phyloP scores from a whole-genome alignment of 176 grass and related monocot genomes.

The Zea mays region Zm-B73-REFERENCE-NAM-5.0 NC_050096.1:3764001-3764500 shows the following conservation, averaged over 20 bases:
- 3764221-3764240: slow-evolving; percentile 38
- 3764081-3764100: not conserved
- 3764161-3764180: slow-evolving; percentile 55
- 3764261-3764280: slow-evolving; percentile 82
- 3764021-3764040: not conserved
- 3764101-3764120: not conserved
- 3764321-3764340: not conserved
- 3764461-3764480: not conserved
- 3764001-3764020: not conserved
- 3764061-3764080: not conserved
- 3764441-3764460: not conserved
- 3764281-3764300: slow-evolving; percentile 71
- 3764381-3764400: not conserved
- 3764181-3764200: slow-evolving; percentile 65
- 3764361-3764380: not conserved
- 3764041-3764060: slow-evolving; percentile 21
- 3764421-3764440: not conserved
- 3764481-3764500: not conserved
- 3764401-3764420: not conserved
- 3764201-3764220: slow-evolving; percentile 25
- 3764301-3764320: slow-evolving; percentile 60
- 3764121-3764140: slow-evolving; percentile 64
- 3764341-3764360: not conserved
- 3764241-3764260: slow-evolving; percentile 31
- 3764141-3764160: slow-evolving; percentile 57